These are phyloP conservation scores for Saccharomycopsis crataegensis DNA, from an alignment of 1,139 yeast species.

Conservation along the genomic window DNA sequence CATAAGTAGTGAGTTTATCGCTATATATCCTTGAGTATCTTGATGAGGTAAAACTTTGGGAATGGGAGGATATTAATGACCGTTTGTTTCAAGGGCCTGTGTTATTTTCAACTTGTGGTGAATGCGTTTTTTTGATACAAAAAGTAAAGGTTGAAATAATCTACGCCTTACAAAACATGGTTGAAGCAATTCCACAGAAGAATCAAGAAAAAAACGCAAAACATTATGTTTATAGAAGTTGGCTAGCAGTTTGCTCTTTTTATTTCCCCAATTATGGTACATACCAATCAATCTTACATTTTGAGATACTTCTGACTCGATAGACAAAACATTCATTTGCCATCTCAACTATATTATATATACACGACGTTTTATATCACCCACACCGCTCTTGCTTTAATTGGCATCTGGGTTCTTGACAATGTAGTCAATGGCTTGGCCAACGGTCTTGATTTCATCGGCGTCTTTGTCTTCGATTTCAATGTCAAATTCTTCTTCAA, in stretches of 20 bases:
- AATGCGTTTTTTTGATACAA: too few relatives aligned
- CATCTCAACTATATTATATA: background rate
- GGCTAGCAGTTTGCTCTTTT: too few relatives aligned
- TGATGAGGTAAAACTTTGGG: too few relatives aligned
- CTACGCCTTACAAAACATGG: background rate
- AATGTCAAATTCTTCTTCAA: conserved; percentile 65
- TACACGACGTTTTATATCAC: background rate
- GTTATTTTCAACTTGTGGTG: too few relatives aligned
- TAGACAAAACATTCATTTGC: background rate
- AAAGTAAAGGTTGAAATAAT: background rate
- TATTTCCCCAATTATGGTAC: background rate
- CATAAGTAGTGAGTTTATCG: too few relatives aligned
- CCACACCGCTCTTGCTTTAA: conserved; percentile 10
- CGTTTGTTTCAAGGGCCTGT: too few relatives aligned
- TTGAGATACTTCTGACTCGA: background rate
- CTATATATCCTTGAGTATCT: too few relatives aligned
- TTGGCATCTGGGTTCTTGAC: conserved; percentile 32
- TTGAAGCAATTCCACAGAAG: background rate
- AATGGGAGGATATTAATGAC: too few relatives aligned
- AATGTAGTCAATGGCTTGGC: conserved; percentile 59
- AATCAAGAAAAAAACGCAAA: too few relatives aligned
- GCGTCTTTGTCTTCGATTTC: conserved; percentile 61
- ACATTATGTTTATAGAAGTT: background rate
- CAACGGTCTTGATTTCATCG: conserved; percentile 62
- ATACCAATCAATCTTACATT: background rate